Evolutionary conservation across 2,329 filamentous ascomycete species (phyloP), one percentile per base, ranked within the genome.

Genomic region (Plenodomus tracheiphilus): DNA sequence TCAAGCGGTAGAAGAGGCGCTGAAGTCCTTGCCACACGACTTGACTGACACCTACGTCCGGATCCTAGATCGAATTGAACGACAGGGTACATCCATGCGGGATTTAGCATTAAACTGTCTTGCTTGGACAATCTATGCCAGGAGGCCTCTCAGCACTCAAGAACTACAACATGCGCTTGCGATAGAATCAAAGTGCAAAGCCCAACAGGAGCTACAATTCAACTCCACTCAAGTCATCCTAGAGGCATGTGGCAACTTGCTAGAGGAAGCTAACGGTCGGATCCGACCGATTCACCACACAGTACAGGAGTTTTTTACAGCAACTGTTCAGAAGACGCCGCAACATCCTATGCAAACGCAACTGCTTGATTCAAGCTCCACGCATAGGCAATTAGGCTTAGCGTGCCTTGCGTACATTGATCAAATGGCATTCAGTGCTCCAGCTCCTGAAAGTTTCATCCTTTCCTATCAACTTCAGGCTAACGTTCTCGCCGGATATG

Each of bases 271-370:
- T 13, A 39, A 47, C 19, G 18, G 34, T 20, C 8, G n/a, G 19
- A 54, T 59, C 35, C 54, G 52, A 13, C 57, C 59, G 17, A 53
- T 62, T 17, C 55, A 62, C 45, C 61, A 56, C 35, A 58, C 55
- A 9, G 59, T 60, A 2, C 59, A 62, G 34, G 57, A 60, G 36
- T 62, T 62, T 40, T 54, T 62, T 13, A 56, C 44, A 25, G 18
- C 30, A 1, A 17, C 39, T 15, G 37, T 32, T 30, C 44, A 44
- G 38, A 21, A 35, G 39, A 11, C 13, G 17, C 17, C 37, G 18
- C 36, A 45, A 41, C 16, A 46, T 6, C 15, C 22, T 30, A 41
- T 56, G 16, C 39, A 35, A 47, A 18, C 18, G 15, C 44, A 47
- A 20, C 40, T 61, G 19, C 19, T 39, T 7, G 43, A 56, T n/a